A percentile compares a stretch with the other conserved stretches of the same genome.
Conservation (phyloP, 2,329 filamentous ascomycete species). For the Penicillium sp. region DNA sequence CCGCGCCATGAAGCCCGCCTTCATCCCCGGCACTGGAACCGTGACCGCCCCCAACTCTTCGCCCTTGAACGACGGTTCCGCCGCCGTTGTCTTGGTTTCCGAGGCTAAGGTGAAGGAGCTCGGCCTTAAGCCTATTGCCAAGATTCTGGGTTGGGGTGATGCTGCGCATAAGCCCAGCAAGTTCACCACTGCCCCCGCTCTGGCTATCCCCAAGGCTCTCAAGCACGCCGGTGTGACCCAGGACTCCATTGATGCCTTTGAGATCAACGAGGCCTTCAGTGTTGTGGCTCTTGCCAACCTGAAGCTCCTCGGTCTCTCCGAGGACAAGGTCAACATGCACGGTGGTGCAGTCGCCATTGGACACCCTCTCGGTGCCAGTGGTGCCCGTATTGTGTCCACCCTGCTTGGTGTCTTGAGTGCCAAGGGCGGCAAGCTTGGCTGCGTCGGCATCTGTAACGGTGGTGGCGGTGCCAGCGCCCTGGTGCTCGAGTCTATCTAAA, state of each 20-base stretch:
- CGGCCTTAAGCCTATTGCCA: constrained; percentile 84
- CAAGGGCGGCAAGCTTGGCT: constrained; percentile 90
- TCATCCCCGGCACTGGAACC: constrained; percentile 73
- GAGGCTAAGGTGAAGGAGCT: constrained; percentile 93
- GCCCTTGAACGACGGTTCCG: constrained; percentile 90
- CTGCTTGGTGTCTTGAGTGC: constrained; percentile 83
- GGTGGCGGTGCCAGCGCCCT: constrained; percentile 92
- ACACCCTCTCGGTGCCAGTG: constrained; percentile 89
- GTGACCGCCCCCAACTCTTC: constrained; percentile 96
- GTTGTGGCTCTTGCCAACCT: constrained; percentile 95
- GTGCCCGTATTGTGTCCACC: constrained; percentile 89
- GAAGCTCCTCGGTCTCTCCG: constrained; percentile 76
- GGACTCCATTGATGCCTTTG: constrained; percentile 82
- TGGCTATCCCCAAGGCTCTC: constrained; percentile 95
- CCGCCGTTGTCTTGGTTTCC: constrained; percentile 88
- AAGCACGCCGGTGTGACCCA: constrained; percentile 84
- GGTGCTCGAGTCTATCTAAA: constrained; percentile 68
- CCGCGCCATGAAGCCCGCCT: constrained; percentile 78
- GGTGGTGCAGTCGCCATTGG: constrained; percentile 94
- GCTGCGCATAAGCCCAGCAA: constrained; percentile 87
- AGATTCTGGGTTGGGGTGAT: constrained; percentile 97
- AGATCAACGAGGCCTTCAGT: constrained; percentile 99
- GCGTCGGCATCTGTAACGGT: constrained; percentile 95
- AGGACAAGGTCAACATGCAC: constrained; percentile 90
- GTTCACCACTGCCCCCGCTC: constrained; percentile 90